Percentiles rank a stretch among this genome's conserved stretches.
phyloP scores from a whole-genome alignment of 352 stramenopile species.

The Albugo candida region DNA sequence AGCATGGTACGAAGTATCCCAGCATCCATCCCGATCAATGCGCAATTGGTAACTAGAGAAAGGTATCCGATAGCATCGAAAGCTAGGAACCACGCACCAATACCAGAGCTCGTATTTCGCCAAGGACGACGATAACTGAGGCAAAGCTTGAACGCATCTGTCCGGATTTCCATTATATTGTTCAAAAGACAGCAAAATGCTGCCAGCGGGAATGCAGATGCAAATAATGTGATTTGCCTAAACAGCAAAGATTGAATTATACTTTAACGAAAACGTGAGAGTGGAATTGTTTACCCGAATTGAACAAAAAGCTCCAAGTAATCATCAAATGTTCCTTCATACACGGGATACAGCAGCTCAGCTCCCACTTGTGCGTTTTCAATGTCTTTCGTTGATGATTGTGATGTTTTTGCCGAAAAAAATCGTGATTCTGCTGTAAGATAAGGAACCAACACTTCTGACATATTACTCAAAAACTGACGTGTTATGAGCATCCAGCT shows the following conservation, averaged over 20 bases:
- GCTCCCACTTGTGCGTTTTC: constrained; percentile 15
- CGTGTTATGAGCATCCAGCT: constrained; percentile 69
- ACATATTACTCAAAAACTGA: constrained; percentile 56
- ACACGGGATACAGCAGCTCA: constrained; percentile 60
- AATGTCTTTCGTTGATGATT: too few species aligned
- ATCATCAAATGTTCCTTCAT: constrained; percentile 81
- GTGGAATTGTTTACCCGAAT: constrained; percentile 53
- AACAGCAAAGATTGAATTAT: constrained; percentile 4
- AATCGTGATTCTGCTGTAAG: constrained; percentile 26
- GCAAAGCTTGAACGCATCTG: constrained; percentile 90
- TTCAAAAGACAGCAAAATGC: constrained; percentile 86
- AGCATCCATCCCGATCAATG: constrained; percentile 84
- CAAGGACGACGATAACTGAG: constrained; percentile 59
- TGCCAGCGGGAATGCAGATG: constrained; percentile 82
- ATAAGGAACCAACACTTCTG: constrained; percentile 66
- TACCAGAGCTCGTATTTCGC: constrained; percentile 43
- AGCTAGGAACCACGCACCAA: constrained; percentile 85
- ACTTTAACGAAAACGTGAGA: neutral
- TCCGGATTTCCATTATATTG: constrained; percentile 89
- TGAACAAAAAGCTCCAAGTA: constrained; percentile 90
- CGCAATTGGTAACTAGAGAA: constrained; percentile 87
- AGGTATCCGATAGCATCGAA: constrained; percentile 83
- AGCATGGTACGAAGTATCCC: constrained; percentile 56
- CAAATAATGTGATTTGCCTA: constrained; percentile 88
- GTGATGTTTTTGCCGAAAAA: too few species aligned